These are phyloP conservation scores for Plantago elongata DNA, from an alignment of 257 asterid genomes.

Conservation along the genomic window DNA sequence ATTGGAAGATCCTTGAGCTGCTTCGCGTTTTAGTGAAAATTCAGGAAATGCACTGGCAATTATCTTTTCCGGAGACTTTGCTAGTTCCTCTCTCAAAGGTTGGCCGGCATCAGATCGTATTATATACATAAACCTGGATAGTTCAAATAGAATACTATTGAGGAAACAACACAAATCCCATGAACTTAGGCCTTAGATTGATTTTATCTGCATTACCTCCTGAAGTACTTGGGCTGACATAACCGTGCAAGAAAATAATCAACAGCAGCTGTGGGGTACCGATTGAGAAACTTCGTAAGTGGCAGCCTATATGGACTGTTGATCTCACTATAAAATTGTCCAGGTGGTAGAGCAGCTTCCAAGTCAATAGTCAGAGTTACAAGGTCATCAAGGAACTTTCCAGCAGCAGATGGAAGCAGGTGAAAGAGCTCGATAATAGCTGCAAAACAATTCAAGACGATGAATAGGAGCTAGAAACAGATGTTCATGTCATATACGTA, in stretches of 20 bases:
- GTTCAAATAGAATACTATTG: constrained; percentile 22
- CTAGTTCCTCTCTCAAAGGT: constrained; percentile 96
- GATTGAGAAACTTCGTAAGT: constrained; percentile 88
- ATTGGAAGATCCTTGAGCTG: constrained; percentile 54
- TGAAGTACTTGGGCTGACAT: constrained; percentile 77
- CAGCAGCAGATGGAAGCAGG: constrained; percentile 97
- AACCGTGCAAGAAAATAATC: constrained; percentile 91
- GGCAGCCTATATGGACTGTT: constrained; percentile 98
- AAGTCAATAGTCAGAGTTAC: constrained; percentile 93
- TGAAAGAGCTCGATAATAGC: constrained; percentile 99
- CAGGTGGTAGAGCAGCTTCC: constrained; percentile 97
- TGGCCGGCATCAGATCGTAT: constrained; percentile 98
- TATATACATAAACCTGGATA: constrained; percentile 89
- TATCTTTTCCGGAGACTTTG: constrained; percentile 95
- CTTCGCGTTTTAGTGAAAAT: constrained; percentile 51
- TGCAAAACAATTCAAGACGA: constrained; percentile 35
- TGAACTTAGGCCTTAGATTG: constrained; percentile 8
- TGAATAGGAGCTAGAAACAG: not conserved
- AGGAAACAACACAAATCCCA: constrained; percentile 17
- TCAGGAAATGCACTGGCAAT: constrained; percentile 90
- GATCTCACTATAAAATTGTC: constrained; percentile 94
- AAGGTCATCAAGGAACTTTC: constrained; percentile 95
- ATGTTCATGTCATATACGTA: not conserved
- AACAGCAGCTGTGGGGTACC: constrained; percentile 86
- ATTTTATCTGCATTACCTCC: constrained; percentile 52